A percentile compares a stretch with the other conserved stretches of the same genome.
Evolutionary conservation across 345 rosid species (phyloP).

Genomic region (Aquilaria sinensis): DNA sequence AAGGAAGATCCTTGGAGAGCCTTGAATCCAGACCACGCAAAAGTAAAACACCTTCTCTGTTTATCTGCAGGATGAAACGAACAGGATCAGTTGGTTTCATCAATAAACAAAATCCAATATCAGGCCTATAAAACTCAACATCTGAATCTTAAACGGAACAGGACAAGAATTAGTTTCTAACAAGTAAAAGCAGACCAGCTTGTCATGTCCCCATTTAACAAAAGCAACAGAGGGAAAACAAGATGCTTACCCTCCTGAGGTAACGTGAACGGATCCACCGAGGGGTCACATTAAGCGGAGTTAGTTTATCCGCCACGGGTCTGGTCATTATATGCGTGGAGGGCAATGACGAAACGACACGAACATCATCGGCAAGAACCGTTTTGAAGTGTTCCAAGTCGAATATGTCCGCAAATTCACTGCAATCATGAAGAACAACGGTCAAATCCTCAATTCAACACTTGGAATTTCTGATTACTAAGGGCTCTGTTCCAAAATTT

Average conservation of each 20-base stretch:
- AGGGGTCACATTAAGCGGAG: slow-evolving; percentile 78
- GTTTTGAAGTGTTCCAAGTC: slow-evolving; percentile 87
- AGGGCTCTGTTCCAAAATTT: not conserved
- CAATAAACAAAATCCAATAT: not conserved
- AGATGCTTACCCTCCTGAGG: slow-evolving; percentile 55
- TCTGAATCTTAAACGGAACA: not conserved
- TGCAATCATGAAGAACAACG: slow-evolving; percentile 30
- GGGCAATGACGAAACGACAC: slow-evolving; percentile 77
- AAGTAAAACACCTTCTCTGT: slow-evolving; percentile 81
- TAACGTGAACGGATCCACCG: slow-evolving; percentile 91
- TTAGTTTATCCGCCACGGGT: slow-evolving; percentile 74
- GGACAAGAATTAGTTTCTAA: not conserved
- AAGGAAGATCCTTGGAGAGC: slow-evolving; percentile 86
- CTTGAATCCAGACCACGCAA: slow-evolving; percentile 88
- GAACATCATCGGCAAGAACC: slow-evolving; percentile 69
- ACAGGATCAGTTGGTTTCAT: not conserved
- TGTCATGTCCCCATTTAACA: not conserved
- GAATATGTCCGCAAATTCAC: slow-evolving; percentile 94
- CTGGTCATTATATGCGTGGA: slow-evolving; percentile 76
- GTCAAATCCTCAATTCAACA: not conserved
- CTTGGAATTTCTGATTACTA: not conserved
- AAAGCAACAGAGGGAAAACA: not conserved
- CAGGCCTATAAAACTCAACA: not conserved
- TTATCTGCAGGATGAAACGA: slow-evolving; percentile 48
- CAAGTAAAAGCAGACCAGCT: not conserved